Evolutionary conservation across 2,329 filamentous ascomycete genomes (phyloP), one percentile per base, ranked within the genome.

Genomic region (Phaeosphaeria sp.): DNA sequence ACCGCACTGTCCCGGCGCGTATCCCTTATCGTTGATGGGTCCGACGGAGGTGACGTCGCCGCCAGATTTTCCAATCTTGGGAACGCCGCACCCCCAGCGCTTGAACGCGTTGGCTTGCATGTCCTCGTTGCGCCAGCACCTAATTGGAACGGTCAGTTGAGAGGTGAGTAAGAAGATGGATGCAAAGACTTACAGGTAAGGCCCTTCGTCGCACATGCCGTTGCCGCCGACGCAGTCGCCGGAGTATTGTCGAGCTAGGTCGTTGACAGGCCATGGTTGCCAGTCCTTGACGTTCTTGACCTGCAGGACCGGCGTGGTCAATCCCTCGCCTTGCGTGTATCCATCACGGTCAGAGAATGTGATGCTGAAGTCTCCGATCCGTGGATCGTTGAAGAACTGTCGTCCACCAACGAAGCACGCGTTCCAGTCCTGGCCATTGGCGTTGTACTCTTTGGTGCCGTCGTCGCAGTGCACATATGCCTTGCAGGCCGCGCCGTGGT

Each of bases 281-380:
- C 55, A 61, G 41, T 61, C 25, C 7, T 41, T 46, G 10, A 61
- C 33, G 10, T 58, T 22, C 13, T 58, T 58, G 36, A 61, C 43
- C 43, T 61, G 54, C 6, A 61, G 55, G 3, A 50, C 39, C 2
- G 58, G 58, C 13, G 48, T 49, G 2, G 55, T 61, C 10, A 61
- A 52, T 6, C 58, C 58, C 36, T 57, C 47, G 20, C 54, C 52
- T 21, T 58, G 50, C 13, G 23, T 22, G 4, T 1, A 13, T 25
- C 58, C 54, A 47, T 58, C 52, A 15, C 43, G 52, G n/a, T 55
- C 39, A 1, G 43, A 33, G 46, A 61, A 61, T 2, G 46, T 61
- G 49, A 60, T 58, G 47, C 58, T 58, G 52, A 60, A 60, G 11
- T 60, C 58, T 9, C 58, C 58, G 30, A 60, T 60, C 4, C 58